Conservation (phyloP, 1,139 yeast species). For the Lodderomyces elongisporus region DNA sequence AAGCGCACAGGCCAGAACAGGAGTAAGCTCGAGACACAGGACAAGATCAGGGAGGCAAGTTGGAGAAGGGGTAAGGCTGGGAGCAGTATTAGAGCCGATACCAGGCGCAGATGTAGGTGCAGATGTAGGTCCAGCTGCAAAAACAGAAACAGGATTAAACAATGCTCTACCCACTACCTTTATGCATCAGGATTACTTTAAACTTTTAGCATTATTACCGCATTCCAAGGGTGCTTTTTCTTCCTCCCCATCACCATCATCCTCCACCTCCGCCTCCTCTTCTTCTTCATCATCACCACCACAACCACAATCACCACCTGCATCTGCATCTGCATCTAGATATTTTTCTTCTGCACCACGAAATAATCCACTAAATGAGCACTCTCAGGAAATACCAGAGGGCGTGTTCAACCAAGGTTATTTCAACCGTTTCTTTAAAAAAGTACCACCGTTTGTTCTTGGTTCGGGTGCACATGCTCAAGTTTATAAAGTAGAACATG, state of each 20-base stretch:
- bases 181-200: slow-evolving; percentile 39
- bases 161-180: slow-evolving; percentile 16
- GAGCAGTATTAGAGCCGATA: no score
- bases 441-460: slow-evolving; percentile 35
- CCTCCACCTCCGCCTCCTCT: no score
- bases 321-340: no score
- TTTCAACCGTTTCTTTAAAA: slow-evolving; percentile 61
- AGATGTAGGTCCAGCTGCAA: no score
- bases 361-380: background rate
- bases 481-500: slow-evolving; percentile 79
- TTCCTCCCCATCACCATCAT: no score
- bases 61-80: slow-evolving; percentile 1
- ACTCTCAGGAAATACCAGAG: slow-evolving; percentile 22
- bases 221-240: slow-evolving; percentile 14
- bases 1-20: no score
- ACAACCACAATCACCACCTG: no score
- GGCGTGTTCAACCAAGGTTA: slow-evolving; percentile 67
- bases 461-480: slow-evolving; percentile 86
- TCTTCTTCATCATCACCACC: no score
- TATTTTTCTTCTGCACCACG: no score
- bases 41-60: background rate
- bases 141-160: slow-evolving; percentile 1
- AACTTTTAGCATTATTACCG: slow-evolving; percentile 30
- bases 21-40: background rate
- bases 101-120: no score